Percentiles rank a stretch among this genome's conserved stretches.
Evolutionary conservation across 441 rosid genomes (phyloP).

Genomic region (Erysimum cheiri): DNA sequence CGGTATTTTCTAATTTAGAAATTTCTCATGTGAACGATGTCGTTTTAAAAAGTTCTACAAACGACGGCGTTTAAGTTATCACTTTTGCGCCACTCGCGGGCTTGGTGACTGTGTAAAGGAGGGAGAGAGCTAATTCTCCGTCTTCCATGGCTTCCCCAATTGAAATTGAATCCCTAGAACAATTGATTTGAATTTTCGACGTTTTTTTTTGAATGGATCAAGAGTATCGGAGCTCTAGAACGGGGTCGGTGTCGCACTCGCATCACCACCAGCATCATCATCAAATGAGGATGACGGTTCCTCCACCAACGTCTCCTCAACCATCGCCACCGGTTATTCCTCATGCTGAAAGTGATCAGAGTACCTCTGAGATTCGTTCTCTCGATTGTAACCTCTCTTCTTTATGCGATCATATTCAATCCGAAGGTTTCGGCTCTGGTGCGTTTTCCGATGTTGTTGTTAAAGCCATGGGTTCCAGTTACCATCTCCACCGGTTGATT

Average conservation of each 20-base stretch:
- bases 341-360: constrained; percentile 71
- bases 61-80: not conserved
- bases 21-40: not conserved
- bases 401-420: constrained; percentile 90
- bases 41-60: not conserved
- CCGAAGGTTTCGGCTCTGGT: constrained; percentile 84
- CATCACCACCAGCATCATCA: constrained; percentile 48
- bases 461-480: constrained; percentile 84
- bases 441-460: constrained; percentile 90
- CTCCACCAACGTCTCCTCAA: constrained; percentile 59
- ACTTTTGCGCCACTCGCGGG: constrained; percentile 22
- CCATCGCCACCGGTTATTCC: constrained; percentile 57
- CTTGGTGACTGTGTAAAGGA: not conserved
- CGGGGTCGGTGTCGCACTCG: constrained; percentile 49
- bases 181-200: constrained; percentile 17
- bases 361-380: constrained; percentile 70
- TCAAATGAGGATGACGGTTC: constrained; percentile 46
- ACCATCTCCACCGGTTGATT: constrained; percentile 88
- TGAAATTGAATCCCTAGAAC: constrained; percentile 22
- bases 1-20: constrained; percentile 8
- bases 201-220: constrained; percentile 26
- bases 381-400: constrained; percentile 84
- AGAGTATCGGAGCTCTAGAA: constrained; percentile 35
- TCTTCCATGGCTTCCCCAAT: constrained; percentile 33
- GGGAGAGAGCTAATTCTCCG: constrained; percentile 17